Evolutionary conservation across 192 early-diverging fungal genomes (phyloP), one percentile per base, ranked within the genome.

Genomic region (Spizellomyces punctatus): DNA sequence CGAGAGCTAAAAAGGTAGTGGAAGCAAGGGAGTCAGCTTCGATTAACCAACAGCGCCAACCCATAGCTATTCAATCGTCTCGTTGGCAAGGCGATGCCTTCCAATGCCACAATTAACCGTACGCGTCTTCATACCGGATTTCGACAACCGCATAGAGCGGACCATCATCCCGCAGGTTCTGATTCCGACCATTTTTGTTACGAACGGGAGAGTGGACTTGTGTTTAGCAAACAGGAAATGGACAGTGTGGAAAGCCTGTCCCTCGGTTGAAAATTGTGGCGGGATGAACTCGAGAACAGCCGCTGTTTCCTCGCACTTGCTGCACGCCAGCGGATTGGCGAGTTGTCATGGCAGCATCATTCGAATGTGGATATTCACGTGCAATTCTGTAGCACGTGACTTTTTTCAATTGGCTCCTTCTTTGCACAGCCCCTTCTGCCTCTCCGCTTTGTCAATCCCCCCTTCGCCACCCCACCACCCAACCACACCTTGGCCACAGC

Each of bases 1-100:
- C 41, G 21, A 67, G 10, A 46, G 48, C 72, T 74, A 41, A 62
- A 36, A 36, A 36, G 27, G 27, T 36, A 36, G 27, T 36, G 27
- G 27, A 36, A 36, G 27, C 27, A 36, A 36, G 27, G 1, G 27
- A 36, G 3, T 36, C 50, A 54, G 50, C 50, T 2, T 12, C 4
- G 17, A 54, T 54, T 19, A 54, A n/a, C 50, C 2, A 54, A 54
- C 0, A 54, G 17, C 12, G 12, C 50, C 27, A 36, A 54, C 14
- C 17, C 50, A 54, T 54, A 19, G 17, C 50, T 12, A 2, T 19
- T 54, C 50, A 2, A n/a, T 1, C 1, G 50, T 54, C 50, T 19
- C 50, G 14, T 54, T 19, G 17, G 49, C 9, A n/a, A 12, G 50
- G 12, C 50, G 50, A 54, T 12, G 17, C 50, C 17, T 54, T 54